phyloP scores from a whole-genome alignment of 75 land plant genomes.

The Larix kaempferi region DNA sequence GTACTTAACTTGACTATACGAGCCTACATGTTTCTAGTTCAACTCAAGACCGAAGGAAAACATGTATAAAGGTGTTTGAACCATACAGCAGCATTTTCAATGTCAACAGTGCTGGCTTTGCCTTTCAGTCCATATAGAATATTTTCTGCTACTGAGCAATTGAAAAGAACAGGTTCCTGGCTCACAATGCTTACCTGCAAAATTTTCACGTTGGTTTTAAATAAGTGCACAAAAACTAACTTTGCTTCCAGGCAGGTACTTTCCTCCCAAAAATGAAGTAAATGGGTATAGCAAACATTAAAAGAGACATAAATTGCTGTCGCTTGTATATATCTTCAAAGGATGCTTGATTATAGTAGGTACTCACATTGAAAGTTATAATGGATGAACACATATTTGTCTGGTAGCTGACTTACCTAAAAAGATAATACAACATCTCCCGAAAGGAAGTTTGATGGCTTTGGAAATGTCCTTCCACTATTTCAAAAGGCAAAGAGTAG shows the following conservation, averaged over 20 bases:
- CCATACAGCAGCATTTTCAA: conserved; percentile 93
- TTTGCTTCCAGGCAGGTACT: neutral
- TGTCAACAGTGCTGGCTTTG: conserved; percentile 41
- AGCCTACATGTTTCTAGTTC: neutral
- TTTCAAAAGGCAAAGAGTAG: neutral
- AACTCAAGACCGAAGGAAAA: neutral
- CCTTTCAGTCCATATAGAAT: conserved; percentile 89
- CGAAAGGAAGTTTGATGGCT: neutral
- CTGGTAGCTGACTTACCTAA: neutral
- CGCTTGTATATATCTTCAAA: neutral
- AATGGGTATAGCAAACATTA: neutral
- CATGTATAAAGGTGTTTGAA: neutral
- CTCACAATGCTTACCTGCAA: conserved; percentile 98
- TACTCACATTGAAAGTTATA: neutral
- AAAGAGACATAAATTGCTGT: neutral
- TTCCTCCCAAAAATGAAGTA: neutral
- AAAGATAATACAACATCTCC: neutral
- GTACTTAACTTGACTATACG: neutral
- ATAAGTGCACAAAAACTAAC: neutral
- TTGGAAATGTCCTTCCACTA: neutral
- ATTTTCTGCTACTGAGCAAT: conserved; percentile 90
- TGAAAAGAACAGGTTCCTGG: conserved; percentile 97
- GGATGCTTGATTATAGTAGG: neutral
- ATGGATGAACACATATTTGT: neutral
- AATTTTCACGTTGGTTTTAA: neutral